A percentile compares a stretch with the other conserved stretches of the same genome.
These are phyloP conservation scores for Ophryocystis elektroscirrha DNA, from an alignment of 169 alveolate species.

Conservation along the genomic window DNA sequence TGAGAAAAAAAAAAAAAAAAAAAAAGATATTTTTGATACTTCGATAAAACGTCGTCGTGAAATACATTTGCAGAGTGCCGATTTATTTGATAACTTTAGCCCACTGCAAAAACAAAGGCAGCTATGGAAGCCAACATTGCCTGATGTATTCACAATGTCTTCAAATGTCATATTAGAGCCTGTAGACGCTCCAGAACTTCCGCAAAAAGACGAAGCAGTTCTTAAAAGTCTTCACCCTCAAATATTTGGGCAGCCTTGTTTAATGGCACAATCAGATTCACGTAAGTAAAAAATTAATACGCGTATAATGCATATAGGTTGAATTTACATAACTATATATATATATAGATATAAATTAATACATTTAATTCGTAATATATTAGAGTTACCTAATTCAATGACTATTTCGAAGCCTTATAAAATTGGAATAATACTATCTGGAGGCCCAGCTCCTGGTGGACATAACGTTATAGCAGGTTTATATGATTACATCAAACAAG, in stretches of 20 bases:
- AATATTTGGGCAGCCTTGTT: not conserved
- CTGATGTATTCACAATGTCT: not conserved
- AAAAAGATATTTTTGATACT: too few species aligned
- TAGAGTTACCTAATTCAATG: too few species aligned
- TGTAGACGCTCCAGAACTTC: not conserved
- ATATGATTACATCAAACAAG: conserved; percentile 61
- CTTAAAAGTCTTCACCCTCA: not conserved
- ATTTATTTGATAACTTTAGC: not conserved
- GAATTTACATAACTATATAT: not conserved
- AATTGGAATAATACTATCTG: conserved; percentile 78
- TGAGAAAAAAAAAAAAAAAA: too few species aligned
- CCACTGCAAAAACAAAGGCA: not conserved
- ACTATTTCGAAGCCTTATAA: conserved; percentile 2
- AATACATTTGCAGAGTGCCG: not conserved
- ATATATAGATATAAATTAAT: not conserved
- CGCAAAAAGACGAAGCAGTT: not conserved
- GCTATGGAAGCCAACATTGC: not conserved
- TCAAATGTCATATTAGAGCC: not conserved
- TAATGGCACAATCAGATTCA: too few species aligned
- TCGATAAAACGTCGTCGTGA: not conserved
- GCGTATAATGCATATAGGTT: not conserved
- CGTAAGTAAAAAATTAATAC: too few species aligned
- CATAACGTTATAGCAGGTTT: conserved; percentile 92
- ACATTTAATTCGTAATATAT: not conserved
- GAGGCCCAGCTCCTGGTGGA: conserved; percentile 99